Percentiles rank a stretch among this genome's conserved stretches.
phyloP scores from a whole-genome alignment of 208 protist species.

The Leishmania gerbilli region DNA sequence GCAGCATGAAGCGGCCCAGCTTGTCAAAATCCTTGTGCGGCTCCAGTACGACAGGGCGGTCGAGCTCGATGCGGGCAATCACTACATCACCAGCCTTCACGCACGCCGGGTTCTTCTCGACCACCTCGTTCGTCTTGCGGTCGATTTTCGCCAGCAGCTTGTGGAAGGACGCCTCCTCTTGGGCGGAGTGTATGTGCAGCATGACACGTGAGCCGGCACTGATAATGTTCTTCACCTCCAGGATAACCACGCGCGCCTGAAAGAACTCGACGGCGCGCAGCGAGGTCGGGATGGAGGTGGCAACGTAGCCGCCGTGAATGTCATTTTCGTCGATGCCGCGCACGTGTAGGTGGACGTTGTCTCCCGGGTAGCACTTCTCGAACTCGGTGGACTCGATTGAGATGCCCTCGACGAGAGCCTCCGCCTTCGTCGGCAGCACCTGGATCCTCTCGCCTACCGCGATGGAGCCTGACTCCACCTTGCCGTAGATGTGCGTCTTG shows the following conservation, averaged over 20 bases:
- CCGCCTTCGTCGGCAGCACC: conserved; percentile 75
- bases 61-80: conserved; percentile 90
- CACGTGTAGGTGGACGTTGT: conserved; percentile 93
- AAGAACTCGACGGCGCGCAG: conserved; percentile 91
- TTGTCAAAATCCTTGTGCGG: conserved; percentile 94
- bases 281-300: conserved; percentile 83
- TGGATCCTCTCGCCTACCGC: conserved; percentile 88
- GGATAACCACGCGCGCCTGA: conserved; percentile 94
- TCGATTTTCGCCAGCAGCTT: conserved; percentile 92
- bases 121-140: conserved; percentile 89
- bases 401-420: conserved; percentile 87
- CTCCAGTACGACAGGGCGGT: conserved; percentile 91
- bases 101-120: conserved; percentile 94
- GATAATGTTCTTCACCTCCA: conserved; percentile 96
- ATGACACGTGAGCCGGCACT: conserved; percentile 93
- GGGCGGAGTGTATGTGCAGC: conserved; percentile 94
- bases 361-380: conserved; percentile 89
- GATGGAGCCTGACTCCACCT: conserved; percentile 95
- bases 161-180: conserved; percentile 93
- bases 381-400: conserved; percentile 91
- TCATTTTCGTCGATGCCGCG: conserved; percentile 90
- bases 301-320: conserved; percentile 88
- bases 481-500: conserved; percentile 93
- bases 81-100: conserved; percentile 93
- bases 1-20: conserved; percentile 96